A percentile compares a stretch with the other conserved stretches of the same genome.
These are phyloP conservation scores for Xylariaceae sp. DNA, from an alignment of 2,329 filamentous ascomycete species.

Conservation along the genomic window DNA sequence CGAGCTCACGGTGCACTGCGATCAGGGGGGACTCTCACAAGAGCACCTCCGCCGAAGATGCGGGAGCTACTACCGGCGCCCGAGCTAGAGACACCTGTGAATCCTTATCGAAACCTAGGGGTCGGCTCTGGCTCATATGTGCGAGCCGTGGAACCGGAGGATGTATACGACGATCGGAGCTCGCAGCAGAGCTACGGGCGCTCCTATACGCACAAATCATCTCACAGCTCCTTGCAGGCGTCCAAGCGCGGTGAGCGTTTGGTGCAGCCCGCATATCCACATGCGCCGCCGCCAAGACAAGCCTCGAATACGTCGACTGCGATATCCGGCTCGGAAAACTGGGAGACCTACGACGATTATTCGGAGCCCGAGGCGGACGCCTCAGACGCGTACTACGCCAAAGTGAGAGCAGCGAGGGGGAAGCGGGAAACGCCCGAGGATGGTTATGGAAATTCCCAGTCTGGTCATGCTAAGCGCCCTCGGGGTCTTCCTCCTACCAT, in stretches of 20 bases:
- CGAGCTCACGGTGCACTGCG: constrained; percentile 45
- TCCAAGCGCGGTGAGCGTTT: constrained; percentile 41
- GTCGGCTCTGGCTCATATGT: constrained; percentile 53
- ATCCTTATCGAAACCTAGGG: constrained; percentile 46
- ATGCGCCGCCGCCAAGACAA: constrained; percentile 53
- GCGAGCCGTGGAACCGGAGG: constrained; percentile 66
- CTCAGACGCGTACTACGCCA: constrained; percentile 75
- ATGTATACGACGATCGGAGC: constrained; percentile 72
- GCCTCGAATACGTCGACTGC: constrained; percentile 72
- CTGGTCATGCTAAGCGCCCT: constrained; percentile 49
- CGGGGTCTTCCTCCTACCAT: constrained; percentile 50
- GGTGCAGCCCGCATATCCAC: constrained; percentile 37
- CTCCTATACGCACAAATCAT: constrained; percentile 34
- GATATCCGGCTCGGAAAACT: constrained; percentile 86
- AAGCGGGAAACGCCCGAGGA: constrained; percentile 59
- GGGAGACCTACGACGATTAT: constrained; percentile 91
- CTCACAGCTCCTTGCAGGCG: constrained; percentile 37
- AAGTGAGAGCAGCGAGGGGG: constrained; percentile 63
- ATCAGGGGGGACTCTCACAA: constrained; percentile 51
- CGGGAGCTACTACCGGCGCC: constrained; percentile 62
- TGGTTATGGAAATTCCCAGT: constrained; percentile 37
- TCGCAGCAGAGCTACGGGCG: constrained; percentile 38
- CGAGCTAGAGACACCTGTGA: constrained; percentile 48
- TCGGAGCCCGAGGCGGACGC: constrained; percentile 72
- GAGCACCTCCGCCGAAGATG: constrained; percentile 86